Evolutionary conservation across 2,329 filamentous ascomycete genomes (phyloP).

Genomic region (Metarhizium sp.): DNA sequence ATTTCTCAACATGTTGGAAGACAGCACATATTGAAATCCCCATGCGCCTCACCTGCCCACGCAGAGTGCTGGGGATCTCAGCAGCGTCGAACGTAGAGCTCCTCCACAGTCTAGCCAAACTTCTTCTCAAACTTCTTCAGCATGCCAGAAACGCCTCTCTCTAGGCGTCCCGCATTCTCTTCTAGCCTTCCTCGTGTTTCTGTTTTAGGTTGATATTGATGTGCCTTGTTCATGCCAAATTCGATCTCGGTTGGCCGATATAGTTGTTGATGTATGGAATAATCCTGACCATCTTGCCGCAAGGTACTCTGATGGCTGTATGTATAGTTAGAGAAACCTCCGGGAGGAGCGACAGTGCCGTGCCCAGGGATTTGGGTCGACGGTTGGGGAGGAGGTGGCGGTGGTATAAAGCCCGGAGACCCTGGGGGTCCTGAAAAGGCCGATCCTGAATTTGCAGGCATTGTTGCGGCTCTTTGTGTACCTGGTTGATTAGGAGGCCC

Average conservation of each 20-base stretch:
- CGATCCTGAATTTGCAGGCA: conserved; percentile 32
- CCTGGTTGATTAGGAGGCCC: conserved; percentile 30
- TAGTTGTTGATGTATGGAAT: conserved; percentile 56
- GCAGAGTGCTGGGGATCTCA: too few relatives aligned
- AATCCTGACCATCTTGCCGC: conserved; percentile 29
- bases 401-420: conserved; percentile 33
- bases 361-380: conserved; percentile 26
- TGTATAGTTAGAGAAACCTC: conserved; percentile 48
- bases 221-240: conserved; percentile 18
- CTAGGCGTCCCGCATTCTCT: conserved; percentile 54
- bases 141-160: conserved; percentile 62
- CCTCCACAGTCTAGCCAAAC: conserved; percentile 35
- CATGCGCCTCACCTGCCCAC: too few relatives aligned
- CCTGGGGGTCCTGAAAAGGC: conserved; percentile 22
- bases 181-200: conserved; percentile 48
- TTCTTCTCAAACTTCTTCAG: conserved; percentile 74
- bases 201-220: conserved; percentile 32
- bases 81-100: background rate
- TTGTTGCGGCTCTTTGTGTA: conserved; percentile 38
- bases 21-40: too few relatives aligned
- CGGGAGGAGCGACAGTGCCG: conserved; percentile 34
- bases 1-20: too few relatives aligned
- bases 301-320: conserved; percentile 23
- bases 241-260: conserved; percentile 62
- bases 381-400: conserved; percentile 19